phyloP scores from a whole-genome alignment of 2,329 filamentous ascomycete genomes.

The Stromatinia cepivora region DNA sequence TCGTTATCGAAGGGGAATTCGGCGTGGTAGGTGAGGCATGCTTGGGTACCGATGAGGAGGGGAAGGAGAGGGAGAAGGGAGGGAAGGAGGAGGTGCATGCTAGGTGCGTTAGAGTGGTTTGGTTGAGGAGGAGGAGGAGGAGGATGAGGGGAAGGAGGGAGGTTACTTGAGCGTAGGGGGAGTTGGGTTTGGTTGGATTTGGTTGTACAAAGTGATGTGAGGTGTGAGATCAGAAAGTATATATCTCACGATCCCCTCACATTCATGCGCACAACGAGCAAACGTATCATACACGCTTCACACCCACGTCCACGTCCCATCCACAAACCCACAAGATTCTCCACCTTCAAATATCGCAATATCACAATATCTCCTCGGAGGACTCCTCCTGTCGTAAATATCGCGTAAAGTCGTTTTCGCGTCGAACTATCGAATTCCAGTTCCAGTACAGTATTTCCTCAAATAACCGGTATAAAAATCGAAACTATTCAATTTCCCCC shows the following conservation, averaged over 20 bases:
- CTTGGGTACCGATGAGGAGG: not conserved
- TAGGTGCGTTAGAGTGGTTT: not conserved
- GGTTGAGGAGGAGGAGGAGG: too few relatives aligned
- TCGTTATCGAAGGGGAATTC: conserved; percentile 24
- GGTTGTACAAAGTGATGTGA: too few relatives aligned
- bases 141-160: too few relatives aligned
- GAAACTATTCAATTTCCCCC: too few relatives aligned
- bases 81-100: not conserved
- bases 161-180: too few relatives aligned
- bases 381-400: too few relatives aligned
- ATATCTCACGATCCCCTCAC: not conserved
- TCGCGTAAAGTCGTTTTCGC: too few relatives aligned
- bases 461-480: too few relatives aligned
- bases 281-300: not conserved
- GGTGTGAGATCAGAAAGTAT: not conserved
- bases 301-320: not conserved
- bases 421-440: too few relatives aligned
- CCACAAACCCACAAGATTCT: not conserved
- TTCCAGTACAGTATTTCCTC: too few relatives aligned
- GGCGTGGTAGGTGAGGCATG: conserved; percentile 29
- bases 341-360: not conserved
- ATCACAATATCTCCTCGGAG: too few relatives aligned
- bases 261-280: not conserved
- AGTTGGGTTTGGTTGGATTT: too few relatives aligned
- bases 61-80: not conserved